These are phyloP conservation scores for Kuraishia capsulata DNA, from an alignment of 805 yeast species.

Conservation along the genomic window DNA sequence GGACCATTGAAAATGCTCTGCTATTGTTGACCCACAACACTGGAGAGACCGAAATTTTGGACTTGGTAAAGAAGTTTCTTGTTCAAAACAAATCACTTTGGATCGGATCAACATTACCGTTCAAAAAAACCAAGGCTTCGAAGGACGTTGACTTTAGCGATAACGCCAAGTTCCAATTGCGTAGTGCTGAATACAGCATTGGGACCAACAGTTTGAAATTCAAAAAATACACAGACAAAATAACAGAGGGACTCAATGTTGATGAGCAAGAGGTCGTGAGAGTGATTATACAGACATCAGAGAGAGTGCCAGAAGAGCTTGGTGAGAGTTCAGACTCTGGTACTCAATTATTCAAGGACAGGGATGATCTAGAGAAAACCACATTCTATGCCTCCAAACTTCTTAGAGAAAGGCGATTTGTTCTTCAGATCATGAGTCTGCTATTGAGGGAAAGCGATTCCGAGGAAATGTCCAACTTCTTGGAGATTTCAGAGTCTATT, in stretches of 20 bases:
- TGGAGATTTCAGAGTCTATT: neutral
- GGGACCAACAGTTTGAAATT: neutral
- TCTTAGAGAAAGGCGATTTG: slow-evolving; percentile 41
- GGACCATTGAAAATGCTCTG: slow-evolving; percentile 16
- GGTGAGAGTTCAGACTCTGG: slow-evolving; percentile 6
- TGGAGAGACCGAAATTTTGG: slow-evolving; percentile 5
- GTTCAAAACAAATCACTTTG: neutral
- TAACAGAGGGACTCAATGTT: neutral
- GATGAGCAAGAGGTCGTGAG: neutral
- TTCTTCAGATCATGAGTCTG: slow-evolving; percentile 32
- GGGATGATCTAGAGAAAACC: slow-evolving; percentile 25
- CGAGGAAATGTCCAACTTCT: neutral
- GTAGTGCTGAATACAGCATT: neutral
- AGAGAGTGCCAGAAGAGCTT: slow-evolving; percentile 4
- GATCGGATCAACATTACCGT: neutral
- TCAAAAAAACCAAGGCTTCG: neutral
- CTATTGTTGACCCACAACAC: slow-evolving; percentile 6
- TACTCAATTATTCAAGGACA: slow-evolving; percentile 10
- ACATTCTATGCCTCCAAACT: slow-evolving; percentile 28
- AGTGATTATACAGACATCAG: slow-evolving; percentile 2
- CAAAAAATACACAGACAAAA: neutral
- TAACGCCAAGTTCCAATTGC: neutral
- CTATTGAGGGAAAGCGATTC: slow-evolving; percentile 19
- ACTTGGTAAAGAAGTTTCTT: slow-evolving; percentile 1
- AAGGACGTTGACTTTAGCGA: neutral